Percentiles rank a stretch among this genome's conserved stretches.
Conservation (phyloP, 78 protist species). For the Dictyostelium brefeldianum region DNA sequence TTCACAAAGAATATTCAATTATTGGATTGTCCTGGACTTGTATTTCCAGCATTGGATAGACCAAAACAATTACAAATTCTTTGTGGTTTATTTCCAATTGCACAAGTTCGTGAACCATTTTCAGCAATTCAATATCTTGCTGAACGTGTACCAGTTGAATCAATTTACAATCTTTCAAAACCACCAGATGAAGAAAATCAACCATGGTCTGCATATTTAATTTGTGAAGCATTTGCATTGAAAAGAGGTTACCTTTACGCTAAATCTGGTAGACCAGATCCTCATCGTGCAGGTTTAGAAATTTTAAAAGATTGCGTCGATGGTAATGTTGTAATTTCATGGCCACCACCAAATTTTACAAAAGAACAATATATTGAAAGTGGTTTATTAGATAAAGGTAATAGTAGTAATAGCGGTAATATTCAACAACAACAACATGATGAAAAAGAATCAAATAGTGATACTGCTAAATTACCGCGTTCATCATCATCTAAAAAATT, state of each 20-base stretch:
- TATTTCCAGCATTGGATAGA: constrained; percentile 90
- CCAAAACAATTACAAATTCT: constrained; percentile 88
- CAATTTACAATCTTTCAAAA: constrained; percentile 48
- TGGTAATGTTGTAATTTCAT: constrained; percentile 61
- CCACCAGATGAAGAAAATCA: constrained; percentile 49
- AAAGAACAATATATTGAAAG: constrained; percentile 2
- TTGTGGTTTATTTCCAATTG: constrained; percentile 92
- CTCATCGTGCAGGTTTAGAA: constrained; percentile 79
- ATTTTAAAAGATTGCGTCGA: constrained; percentile 69
- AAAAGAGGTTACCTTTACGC: constrained; percentile 75
- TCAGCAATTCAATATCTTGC: constrained; percentile 86
- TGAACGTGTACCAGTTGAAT: constrained; percentile 84
- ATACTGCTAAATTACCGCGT: background rate
- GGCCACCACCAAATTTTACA: constrained; percentile 79
- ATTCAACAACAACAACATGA: background rate
- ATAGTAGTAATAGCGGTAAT: background rate
- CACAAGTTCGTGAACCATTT: constrained; percentile 92
- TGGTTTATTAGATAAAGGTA: background rate
- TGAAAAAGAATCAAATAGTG: background rate
- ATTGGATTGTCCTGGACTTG: constrained; percentile 95
- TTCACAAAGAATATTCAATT: constrained; percentile 78
- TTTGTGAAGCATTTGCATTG: constrained; percentile 71
- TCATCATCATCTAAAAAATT: background rate
- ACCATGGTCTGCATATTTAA: constrained; percentile 47
- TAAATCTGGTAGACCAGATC: constrained; percentile 69